phyloP scores from a whole-genome alignment of 2,329 filamentous ascomycete species.

The Trichoderma sp. region DNA sequence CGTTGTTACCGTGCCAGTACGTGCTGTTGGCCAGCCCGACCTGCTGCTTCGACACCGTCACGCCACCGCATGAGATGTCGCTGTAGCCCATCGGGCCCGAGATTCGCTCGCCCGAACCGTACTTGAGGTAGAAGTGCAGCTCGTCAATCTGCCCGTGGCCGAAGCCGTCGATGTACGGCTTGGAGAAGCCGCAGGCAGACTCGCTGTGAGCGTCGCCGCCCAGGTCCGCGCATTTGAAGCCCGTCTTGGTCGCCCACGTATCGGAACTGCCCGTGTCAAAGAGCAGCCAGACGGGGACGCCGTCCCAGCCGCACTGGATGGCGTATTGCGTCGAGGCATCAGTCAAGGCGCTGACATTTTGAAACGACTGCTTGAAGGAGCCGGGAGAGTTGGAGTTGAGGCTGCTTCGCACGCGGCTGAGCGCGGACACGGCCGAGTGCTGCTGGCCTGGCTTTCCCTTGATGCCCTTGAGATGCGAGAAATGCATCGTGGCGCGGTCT shows the following conservation, averaged over 20 bases:
- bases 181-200: slow-evolving; percentile 44
- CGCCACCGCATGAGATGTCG: slow-evolving; percentile 48
- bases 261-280: slow-evolving; percentile 56
- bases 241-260: slow-evolving; percentile 48
- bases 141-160: slow-evolving; percentile 40
- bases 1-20: slow-evolving; percentile 54
- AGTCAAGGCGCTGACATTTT: slow-evolving; percentile 43
- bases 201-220: slow-evolving; percentile 35
- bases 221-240: slow-evolving; percentile 46
- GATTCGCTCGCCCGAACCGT: slow-evolving; percentile 52
- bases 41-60: slow-evolving; percentile 48
- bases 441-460: slow-evolving; percentile 26
- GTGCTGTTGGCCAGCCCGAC: slow-evolving; percentile 52
- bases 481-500: slow-evolving; percentile 34
- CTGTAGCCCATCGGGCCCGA: slow-evolving; percentile 50
- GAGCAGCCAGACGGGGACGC: slow-evolving; percentile 42
- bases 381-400: slow-evolving; percentile 21
- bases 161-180: slow-evolving; percentile 42
- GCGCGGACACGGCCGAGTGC: slow-evolving; percentile 35
- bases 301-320: slow-evolving; percentile 44
- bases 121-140: slow-evolving; percentile 49
- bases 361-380: slow-evolving; percentile 30
- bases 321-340: slow-evolving; percentile 46
- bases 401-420: slow-evolving; percentile 29
- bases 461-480: slow-evolving; percentile 39